Percentiles rank a stretch among this genome's conserved stretches.
Conservation (phyloP, 2,329 filamentous ascomycete genomes). For the Sphaerulina vaccinii region DNA sequence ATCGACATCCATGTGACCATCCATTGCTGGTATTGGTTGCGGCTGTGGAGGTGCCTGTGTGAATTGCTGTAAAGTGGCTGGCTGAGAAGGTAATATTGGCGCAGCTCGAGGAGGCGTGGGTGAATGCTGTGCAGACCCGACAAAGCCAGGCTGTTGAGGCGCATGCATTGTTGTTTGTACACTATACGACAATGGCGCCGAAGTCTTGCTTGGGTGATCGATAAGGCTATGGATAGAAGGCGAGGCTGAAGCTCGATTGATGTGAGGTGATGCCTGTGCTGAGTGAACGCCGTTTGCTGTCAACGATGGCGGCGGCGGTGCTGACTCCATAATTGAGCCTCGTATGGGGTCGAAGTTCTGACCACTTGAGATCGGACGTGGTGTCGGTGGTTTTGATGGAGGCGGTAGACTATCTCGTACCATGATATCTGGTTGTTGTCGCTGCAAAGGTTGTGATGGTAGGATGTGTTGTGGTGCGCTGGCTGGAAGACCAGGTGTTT, state of each 20-base stretch:
- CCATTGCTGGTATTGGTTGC: constrained; percentile 20
- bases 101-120: constrained; percentile 24
- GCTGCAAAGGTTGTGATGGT: constrained; percentile 16
- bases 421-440: constrained; percentile 28
- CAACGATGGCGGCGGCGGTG: constrained; percentile 27
- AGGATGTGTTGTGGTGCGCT: constrained; percentile 16
- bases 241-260: constrained; percentile 78
- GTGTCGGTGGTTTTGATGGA: constrained; percentile 41
- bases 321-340: constrained; percentile 55
- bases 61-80: constrained; percentile 15
- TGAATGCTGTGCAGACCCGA: constrained; percentile 23
- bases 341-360: constrained; percentile 89
- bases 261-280: constrained; percentile 43
- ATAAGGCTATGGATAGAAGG: constrained; percentile 90
- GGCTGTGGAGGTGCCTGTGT: constrained; percentile 13
- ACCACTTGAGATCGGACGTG: constrained; percentile 60
- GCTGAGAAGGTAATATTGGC: constrained; percentile 7
- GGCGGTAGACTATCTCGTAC: constrained; percentile 40
- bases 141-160: constrained; percentile 21
- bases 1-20: constrained; percentile 38
- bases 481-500: constrained; percentile 24
- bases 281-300: constrained; percentile 29
- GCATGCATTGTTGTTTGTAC: constrained; percentile 28
- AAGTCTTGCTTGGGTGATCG: constrained; percentile 58
- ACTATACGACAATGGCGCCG: constrained; percentile 32